phyloP scores from a whole-genome alignment of 2,329 filamentous ascomycete species.

The Corniculantispora saksenae region DNA sequence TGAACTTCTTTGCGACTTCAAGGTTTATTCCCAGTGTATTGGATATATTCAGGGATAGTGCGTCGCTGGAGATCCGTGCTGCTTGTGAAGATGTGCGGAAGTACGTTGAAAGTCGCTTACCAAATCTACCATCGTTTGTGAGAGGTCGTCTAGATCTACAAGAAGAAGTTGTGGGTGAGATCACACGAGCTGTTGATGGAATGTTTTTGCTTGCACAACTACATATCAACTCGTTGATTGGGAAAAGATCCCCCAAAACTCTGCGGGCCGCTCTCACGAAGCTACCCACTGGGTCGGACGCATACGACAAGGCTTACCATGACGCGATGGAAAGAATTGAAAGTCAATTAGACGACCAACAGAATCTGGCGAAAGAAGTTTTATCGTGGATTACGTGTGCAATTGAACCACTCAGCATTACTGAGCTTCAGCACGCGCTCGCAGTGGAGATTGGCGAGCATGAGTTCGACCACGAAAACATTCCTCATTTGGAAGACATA shows the following conservation, averaged over 20 bases:
- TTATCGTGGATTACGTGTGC: constrained; percentile 42
- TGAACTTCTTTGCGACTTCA: constrained; percentile 23
- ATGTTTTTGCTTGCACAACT: constrained; percentile 16
- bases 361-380: constrained; percentile 34
- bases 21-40: constrained; percentile 21
- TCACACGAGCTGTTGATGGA: neutral
- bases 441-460: constrained; percentile 31
- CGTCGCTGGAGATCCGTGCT: constrained; percentile 18
- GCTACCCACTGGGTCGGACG: constrained; percentile 29
- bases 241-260: too few relatives aligned
- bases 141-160: constrained; percentile 6
- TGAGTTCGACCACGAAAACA: constrained; percentile 34
- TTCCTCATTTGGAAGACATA: constrained; percentile 33
- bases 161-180: constrained; percentile 16
- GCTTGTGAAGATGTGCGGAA: constrained; percentile 16
- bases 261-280: neutral
- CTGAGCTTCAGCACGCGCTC: constrained; percentile 43
- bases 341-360: constrained; percentile 32
- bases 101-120: constrained; percentile 19
- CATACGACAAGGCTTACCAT: constrained; percentile 40
- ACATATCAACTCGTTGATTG: constrained; percentile 3
- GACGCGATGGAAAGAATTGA: constrained; percentile 42
- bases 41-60: neutral
- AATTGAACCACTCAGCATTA: constrained; percentile 30
- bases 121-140: constrained; percentile 5